Base-by-base conservation (phyloP, 192 early-diverging fungal species). In the Chytriomyces sp. region DNA sequence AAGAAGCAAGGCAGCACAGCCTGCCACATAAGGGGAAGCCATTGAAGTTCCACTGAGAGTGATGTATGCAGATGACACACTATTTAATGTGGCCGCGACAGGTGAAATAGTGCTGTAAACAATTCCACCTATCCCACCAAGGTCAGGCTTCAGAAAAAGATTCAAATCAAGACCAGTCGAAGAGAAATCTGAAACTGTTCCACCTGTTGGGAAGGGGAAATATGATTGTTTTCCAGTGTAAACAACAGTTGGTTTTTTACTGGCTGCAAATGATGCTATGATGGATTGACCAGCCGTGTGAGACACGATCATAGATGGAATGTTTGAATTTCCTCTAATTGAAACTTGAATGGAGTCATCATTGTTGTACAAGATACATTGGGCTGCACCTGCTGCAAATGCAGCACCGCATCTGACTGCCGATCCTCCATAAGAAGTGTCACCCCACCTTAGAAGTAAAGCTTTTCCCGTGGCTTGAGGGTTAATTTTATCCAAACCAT, bases 1-100 rank as follows among this genome's bases (percentile, higher is more conserved):
- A 53, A 85, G 77, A 10, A 90, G 69, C 33, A 95, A 74, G 0
- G 91, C 92, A 2, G 87, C 76, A 2, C 86, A 66, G 8, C 92
- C 93, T n/a, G 90, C 84, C n/a, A 90, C 76, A 71, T 91, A 90
- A 0, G 93, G 92, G 28, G 86, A 81, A 5, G 94, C 84, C 94
- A 95, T 94, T 26, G 90, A 92, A 7, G 94, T 94, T 19, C 93
- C 94, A 59, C 59, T 65, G 34, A 62, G 12, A 44, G 39, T 33
- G 56, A 55, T 34, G 74, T 81, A 81, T 19, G 39, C 40, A 52
- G 34, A 39, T 14, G 10, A 26, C 26, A 57, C 17, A 1, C 44
- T 39, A 0, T 63, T 39, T 1, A 17, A 64, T 52, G 7, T 32
- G 53, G 59, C 44, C 5, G 62, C 67, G 49, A 69, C 25, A 8